Percentiles rank a stretch among this genome's conserved stretches.
phyloP scores from a whole-genome alignment of 257 asterid species.

The Solanum pimpinellifolium region DNA sequence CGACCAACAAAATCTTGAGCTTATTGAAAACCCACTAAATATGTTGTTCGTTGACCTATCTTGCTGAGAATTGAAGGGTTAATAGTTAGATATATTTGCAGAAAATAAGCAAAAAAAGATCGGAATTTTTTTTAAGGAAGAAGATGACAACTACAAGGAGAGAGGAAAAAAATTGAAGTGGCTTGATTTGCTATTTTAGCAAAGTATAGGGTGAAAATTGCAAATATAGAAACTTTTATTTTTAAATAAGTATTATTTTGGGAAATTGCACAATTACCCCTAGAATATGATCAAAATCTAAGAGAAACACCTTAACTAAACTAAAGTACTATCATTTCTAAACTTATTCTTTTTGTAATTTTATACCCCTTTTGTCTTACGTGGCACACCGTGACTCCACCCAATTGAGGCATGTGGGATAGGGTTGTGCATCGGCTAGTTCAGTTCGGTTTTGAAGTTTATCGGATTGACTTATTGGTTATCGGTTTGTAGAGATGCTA shows the following conservation, averaged over 20 bases:
- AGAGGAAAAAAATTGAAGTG: not conserved
- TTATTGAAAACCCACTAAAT: not conserved
- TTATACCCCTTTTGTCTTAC: too few species aligned
- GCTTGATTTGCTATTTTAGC: not conserved
- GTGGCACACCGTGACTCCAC: too few species aligned
- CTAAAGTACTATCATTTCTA: fast-evolving
- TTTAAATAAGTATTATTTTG: not conserved
- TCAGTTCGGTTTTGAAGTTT: too few species aligned
- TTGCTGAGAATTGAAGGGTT: not conserved
- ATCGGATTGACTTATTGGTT: too few species aligned
- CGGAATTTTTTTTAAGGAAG: not conserved
- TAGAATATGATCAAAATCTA: too few species aligned
- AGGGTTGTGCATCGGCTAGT: too few species aligned
- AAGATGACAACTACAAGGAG: not conserved
- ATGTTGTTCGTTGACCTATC: not conserved
- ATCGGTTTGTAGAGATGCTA: too few species aligned
- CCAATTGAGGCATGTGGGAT: too few species aligned
- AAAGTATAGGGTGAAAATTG: not conserved
- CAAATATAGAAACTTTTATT: not conserved
- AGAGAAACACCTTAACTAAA: too few species aligned
- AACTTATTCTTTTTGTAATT: too few species aligned
- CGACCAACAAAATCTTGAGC: not conserved
- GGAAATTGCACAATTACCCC: fast-evolving
- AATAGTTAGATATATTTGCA: not conserved
- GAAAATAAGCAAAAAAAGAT: not conserved